phyloP scores from a whole-genome alignment of 352 stramenopile genomes.

The Phytopythium litorale region DNA sequence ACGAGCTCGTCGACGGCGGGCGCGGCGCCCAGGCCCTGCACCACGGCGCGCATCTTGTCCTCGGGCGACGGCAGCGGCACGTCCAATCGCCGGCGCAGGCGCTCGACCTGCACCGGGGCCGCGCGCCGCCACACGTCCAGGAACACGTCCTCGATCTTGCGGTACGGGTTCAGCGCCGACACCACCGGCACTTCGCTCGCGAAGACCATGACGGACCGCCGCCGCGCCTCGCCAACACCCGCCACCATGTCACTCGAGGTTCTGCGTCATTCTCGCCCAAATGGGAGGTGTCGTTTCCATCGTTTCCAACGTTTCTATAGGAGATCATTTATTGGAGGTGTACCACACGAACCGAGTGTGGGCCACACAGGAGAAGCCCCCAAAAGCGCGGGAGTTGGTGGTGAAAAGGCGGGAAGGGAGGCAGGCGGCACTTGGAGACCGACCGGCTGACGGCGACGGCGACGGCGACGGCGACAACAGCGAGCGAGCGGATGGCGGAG shows the following conservation, averaged over 20 bases:
- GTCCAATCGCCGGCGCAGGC: slow-evolving; percentile 42
- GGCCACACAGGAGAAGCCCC: no score
- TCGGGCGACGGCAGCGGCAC: slow-evolving; percentile 40
- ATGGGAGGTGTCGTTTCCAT: no score
- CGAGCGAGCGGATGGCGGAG: slow-evolving; percentile 20
- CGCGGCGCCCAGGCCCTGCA: slow-evolving; percentile 46
- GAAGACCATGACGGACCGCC: slow-evolving; percentile 71
- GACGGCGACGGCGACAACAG: not conserved
- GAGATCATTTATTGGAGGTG: no score
- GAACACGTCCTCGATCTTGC: slow-evolving; percentile 83
- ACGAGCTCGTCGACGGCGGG: slow-evolving; percentile 58
- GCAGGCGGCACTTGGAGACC: no score
- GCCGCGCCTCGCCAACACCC: not conserved
- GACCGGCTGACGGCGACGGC: no score
- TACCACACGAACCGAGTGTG: no score
- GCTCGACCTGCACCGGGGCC: slow-evolving; percentile 54
- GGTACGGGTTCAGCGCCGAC: slow-evolving; percentile 76
- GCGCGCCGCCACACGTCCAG: slow-evolving; percentile 75
- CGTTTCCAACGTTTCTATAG: no score
- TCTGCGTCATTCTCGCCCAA: no score
- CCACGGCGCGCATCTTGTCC: slow-evolving; percentile 52
- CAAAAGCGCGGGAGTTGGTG: no score
- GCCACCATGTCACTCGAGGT: no score
- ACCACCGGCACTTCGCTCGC: slow-evolving; percentile 85
- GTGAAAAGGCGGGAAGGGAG: no score